Base-by-base conservation (phyloP, 495 filamentous ascomycete genomes). In the Chaetomium fimeti region DNA sequence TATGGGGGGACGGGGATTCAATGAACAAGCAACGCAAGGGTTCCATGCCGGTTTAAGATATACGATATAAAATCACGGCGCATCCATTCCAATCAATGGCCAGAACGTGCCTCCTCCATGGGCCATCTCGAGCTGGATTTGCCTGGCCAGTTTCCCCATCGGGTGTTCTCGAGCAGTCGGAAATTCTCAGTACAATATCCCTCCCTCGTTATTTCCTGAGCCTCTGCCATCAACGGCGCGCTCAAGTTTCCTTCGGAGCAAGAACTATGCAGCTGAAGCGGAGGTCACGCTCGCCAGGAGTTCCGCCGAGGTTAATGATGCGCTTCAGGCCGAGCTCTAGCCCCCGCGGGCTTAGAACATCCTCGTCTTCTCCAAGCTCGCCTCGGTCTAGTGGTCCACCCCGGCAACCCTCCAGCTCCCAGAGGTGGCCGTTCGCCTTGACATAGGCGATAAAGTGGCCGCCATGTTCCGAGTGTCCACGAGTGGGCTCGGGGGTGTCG, bases 371-470 rank as follows among this genome's bases (percentile, higher is more conserved):
- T 2, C 62, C 78, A 9, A 94, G 72, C 15, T 66, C 65, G 1
- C 91, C 91, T n/a, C 89, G 78, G 38, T 89, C 81, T 32, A 94
- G 61, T 4, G 91, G 91, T 0, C 91, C 91, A 64, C 88, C 87
- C 63, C 90, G 70, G 62, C 68, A 66, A 8, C 91, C 90, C 73
- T 93, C 90, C 65, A 96, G 73, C 78, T 93, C 91, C 85, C 90
- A 94, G 49, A 94, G 75, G 66, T 82, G 82, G n/a, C 87, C 85
- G 71, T 88, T 84, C 1, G 64, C 78, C 75, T 87, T 89, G 16
- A 92, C 87, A 75, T 92, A 93, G 8, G 85, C 85, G 62, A 94
- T 87, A 72, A 90, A 93, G 72, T 94, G 78, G 36, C 85, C 85
- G 15, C 82, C 69, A 22, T 64, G 64, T 60, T 77, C 77, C 55